Conservation (phyloP, 495 filamentous ascomycete species). For the Penicillium silybi region DNA sequence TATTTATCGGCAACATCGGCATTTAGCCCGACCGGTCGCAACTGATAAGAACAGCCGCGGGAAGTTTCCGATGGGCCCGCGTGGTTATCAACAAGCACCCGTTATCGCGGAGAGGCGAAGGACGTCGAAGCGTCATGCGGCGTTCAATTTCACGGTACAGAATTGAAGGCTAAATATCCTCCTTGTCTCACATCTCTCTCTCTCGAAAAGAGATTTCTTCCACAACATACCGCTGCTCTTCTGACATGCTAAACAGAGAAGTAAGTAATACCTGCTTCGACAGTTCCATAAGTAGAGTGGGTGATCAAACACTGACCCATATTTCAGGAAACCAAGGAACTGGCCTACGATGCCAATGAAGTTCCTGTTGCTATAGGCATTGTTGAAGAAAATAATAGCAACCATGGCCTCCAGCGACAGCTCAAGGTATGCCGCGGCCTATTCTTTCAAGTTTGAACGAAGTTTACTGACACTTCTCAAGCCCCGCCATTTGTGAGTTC, state of each 20-base stretch:
- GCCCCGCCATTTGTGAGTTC: slow-evolving; percentile 23
- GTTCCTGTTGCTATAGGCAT: slow-evolving; percentile 6
- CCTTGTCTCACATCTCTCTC: too few relatives aligned
- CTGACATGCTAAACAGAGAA: too few relatives aligned
- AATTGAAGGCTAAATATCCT: too few relatives aligned
- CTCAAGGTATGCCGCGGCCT: slow-evolving; percentile 19
- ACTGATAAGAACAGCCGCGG: slow-evolving; percentile 8
- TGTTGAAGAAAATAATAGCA: slow-evolving; percentile 2
- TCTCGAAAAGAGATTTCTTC: too few relatives aligned
- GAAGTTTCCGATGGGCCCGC: slow-evolving; percentile 12
- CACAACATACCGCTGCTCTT: too few relatives aligned
- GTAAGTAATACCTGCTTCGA: too few relatives aligned
- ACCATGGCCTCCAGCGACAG: slow-evolving; percentile 17
- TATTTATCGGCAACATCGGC: slow-evolving; percentile 11
- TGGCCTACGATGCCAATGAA: slow-evolving; percentile 10
- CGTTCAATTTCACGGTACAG: too few relatives aligned
- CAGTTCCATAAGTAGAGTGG: too few relatives aligned
- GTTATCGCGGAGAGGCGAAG: not conserved
- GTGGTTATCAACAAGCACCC: slow-evolving; percentile 1
- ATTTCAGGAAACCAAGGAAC: slow-evolving; percentile 7
- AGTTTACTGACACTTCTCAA: too few relatives aligned
- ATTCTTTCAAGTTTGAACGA: too few relatives aligned
- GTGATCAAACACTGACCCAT: too few relatives aligned
- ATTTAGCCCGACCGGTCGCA: slow-evolving; percentile 5
- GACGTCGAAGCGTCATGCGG: too few relatives aligned